Conservation (phyloP, 75 land plant species). For the Larix kaempferi region DNA sequence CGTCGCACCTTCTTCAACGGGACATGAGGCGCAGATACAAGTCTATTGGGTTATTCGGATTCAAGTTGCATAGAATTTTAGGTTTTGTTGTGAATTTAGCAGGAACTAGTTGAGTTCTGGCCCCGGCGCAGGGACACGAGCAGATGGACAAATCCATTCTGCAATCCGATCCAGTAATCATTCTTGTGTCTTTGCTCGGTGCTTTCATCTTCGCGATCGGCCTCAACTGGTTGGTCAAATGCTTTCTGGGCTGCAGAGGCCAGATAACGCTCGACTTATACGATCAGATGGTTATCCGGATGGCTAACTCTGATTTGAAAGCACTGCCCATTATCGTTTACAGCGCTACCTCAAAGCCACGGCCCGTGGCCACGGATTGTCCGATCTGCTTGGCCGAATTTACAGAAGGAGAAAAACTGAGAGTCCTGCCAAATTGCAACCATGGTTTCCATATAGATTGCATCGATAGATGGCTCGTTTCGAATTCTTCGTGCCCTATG, state of each 20-base stretch:
- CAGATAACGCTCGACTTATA: slow-evolving; percentile 15
- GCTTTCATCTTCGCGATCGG: slow-evolving; percentile 51
- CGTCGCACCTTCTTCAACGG: too few relatives aligned
- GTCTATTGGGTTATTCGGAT: too few relatives aligned
- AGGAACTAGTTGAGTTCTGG: too few relatives aligned
- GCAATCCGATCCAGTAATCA: slow-evolving; percentile 62
- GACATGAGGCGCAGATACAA: too few relatives aligned
- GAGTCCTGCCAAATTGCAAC: slow-evolving; percentile 19
- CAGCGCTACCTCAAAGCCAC: background rate
- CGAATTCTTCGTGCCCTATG: slow-evolving; percentile 22
- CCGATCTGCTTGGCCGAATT: slow-evolving; percentile 20
- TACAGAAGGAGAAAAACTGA: slow-evolving; percentile 12
- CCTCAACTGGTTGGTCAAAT: slow-evolving; percentile 42
- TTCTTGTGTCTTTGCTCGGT: slow-evolving; percentile 56
- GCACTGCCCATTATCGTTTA: background rate
- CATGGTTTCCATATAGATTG: slow-evolving; percentile 26
- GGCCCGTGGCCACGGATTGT: slow-evolving; percentile 12
- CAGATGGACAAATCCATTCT: slow-evolving; percentile 23
- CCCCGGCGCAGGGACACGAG: background rate
- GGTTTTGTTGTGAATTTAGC: too few relatives aligned
- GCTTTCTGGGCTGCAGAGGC: slow-evolving; percentile 36
- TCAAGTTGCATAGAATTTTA: too few relatives aligned
- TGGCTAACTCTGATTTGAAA: slow-evolving; percentile 2
- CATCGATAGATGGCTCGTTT: slow-evolving; percentile 24
- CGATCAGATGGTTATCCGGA: slow-evolving; percentile 13